Evolutionary conservation across 2,329 filamentous ascomycete genomes (phyloP).

Genomic region (Trichoderma guizhouense): DNA sequence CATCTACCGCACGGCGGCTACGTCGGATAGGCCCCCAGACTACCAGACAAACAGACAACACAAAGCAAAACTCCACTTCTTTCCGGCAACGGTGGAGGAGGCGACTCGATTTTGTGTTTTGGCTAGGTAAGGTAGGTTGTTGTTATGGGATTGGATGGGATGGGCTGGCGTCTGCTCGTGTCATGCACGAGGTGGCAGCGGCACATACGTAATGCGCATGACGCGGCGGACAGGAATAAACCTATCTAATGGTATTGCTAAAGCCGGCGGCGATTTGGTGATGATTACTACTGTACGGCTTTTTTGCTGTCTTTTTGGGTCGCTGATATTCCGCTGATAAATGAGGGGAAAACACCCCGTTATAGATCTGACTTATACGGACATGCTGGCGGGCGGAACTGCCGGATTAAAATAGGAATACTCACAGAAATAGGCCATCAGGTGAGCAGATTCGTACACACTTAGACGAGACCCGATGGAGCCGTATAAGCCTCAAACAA

Average conservation of each 20-base stretch:
- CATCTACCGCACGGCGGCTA: background rate
- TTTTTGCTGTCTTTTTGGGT: background rate
- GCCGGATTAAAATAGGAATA: background rate
- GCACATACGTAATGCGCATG: conserved; percentile 14
- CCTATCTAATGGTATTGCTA: background rate
- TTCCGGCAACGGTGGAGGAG: background rate
- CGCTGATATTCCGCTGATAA: background rate
- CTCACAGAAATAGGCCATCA: background rate
- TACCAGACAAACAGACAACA: background rate
- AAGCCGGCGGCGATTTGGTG: background rate
- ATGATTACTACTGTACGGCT: background rate
- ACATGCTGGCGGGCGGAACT: background rate
- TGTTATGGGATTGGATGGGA: background rate
- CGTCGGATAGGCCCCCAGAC: background rate
- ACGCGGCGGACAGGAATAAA: background rate
- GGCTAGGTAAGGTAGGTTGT: background rate
- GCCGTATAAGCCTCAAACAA: background rate
- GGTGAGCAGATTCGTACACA: background rate
- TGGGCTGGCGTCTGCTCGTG: background rate
- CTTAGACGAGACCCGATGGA: background rate
- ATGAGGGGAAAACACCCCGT: background rate
- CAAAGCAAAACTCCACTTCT: background rate
- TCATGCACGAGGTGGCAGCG: background rate
- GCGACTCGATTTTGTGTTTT: background rate
- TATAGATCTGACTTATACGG: background rate